phyloP scores from a whole-genome alignment of 192 early-diverging fungal species.

The Umbelopsis ramanniana region DNA sequence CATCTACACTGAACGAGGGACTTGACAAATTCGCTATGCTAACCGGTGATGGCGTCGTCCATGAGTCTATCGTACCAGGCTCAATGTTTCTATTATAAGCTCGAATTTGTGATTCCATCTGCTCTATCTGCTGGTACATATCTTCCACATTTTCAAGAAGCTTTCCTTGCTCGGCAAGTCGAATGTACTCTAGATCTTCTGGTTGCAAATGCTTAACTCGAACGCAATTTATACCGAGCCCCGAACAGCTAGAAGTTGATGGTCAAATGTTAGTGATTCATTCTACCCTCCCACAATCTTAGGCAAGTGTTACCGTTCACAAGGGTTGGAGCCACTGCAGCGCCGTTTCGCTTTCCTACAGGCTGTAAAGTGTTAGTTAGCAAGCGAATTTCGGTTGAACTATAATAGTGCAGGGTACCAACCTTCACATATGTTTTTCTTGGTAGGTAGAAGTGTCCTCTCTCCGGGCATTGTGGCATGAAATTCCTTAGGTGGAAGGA shows the following conservation, averaged over 20 bases:
- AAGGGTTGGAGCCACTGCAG: not conserved
- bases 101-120: not conserved
- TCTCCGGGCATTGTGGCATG: slow-evolving; percentile 7
- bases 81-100: not conserved
- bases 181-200: slow-evolving; percentile 20
- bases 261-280: not conserved
- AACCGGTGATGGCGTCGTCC: not conserved
- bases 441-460: not conserved
- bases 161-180: not conserved
- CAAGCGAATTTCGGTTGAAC: not conserved
- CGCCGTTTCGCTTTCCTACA: slow-evolving; percentile 17
- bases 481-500: not conserved
- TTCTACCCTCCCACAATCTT: too few species aligned
- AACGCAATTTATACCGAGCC: not conserved
- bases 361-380: not conserved
- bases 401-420: not conserved
- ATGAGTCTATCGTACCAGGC: not conserved
- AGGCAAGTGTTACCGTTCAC: not conserved
- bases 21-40: not conserved
- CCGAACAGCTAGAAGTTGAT: not conserved
- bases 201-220: not conserved
- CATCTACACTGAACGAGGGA: not conserved
- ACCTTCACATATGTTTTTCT: slow-evolving; percentile 14
- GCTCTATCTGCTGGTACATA: not conserved
- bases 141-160: not conserved